A percentile compares a stretch with the other conserved stretches of the same genome.
phyloP scores from a whole-genome alignment of 371 early-diverging fungal species.

The Saksenaea oblongispora region DNA sequence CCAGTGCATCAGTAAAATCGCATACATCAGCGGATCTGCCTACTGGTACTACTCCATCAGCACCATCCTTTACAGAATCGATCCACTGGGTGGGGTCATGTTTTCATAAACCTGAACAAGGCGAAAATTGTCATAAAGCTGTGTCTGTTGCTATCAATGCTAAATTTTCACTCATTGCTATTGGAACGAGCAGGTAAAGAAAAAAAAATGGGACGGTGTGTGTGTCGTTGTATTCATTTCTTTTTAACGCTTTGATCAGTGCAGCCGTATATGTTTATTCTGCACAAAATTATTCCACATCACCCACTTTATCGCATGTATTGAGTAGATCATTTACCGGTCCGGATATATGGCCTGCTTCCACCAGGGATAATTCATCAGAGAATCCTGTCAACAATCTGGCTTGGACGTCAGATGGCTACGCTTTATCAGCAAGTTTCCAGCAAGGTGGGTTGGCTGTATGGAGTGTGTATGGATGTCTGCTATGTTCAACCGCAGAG shows the following conservation, averaged over 20 bases:
- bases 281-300: constrained; percentile 26
- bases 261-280: constrained; percentile 45
- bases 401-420: constrained; percentile 80
- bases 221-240: background rate
- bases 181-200: constrained; percentile 42
- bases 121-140: constrained; percentile 15
- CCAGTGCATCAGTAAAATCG: background rate
- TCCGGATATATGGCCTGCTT: constrained; percentile 14
- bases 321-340: constrained; percentile 13
- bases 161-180: constrained; percentile 47
- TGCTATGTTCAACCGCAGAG: constrained; percentile 60
- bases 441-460: constrained; percentile 64
- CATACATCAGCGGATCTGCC: background rate
- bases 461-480: constrained; percentile 81
- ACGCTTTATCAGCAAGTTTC: constrained; percentile 75
- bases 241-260: constrained; percentile 10
- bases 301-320: constrained; percentile 37
- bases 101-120: constrained; percentile 31
- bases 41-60: constrained; percentile 13
- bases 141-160: constrained; percentile 46
- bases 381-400: constrained; percentile 29
- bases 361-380: background rate
- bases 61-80: constrained; percentile 31
- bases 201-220: background rate
- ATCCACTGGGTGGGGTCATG: constrained; percentile 43